phyloP scores from a whole-genome alignment of 345 rosid species.

The Eucalyptus cloeziana region DNA sequence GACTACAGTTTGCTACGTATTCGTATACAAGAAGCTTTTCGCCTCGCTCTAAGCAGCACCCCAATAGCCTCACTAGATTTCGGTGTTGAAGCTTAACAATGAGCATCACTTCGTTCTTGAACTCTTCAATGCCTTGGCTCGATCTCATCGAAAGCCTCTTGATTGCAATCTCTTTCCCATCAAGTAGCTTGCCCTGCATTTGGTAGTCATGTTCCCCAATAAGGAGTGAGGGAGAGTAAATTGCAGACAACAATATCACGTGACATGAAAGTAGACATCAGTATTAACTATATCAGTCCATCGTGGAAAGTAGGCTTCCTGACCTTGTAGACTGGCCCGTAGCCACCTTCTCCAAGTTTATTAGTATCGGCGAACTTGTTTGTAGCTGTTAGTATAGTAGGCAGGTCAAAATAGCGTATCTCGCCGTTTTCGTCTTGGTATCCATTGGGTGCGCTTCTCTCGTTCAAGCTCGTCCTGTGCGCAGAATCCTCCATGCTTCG shows the following conservation, averaged over 20 bases:
- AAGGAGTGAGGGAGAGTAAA: background rate
- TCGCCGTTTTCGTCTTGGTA: conserved; percentile 8
- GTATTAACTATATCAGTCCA: background rate
- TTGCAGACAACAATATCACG: background rate
- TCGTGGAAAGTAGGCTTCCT: background rate
- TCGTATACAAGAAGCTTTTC: conserved; percentile 42
- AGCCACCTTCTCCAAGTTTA: conserved; percentile 49
- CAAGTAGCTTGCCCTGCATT: conserved; percentile 24
- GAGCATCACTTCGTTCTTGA: conserved; percentile 19
- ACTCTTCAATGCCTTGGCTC: conserved; percentile 22
- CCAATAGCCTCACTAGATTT: conserved; percentile 42
- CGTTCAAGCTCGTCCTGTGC: background rate
- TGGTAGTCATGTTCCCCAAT: background rate
- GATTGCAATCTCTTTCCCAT: conserved; percentile 32
- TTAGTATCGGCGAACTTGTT: conserved; percentile 26
- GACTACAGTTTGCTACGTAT: conserved; percentile 37
- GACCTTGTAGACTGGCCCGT: conserved; percentile 7
- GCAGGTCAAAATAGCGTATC: background rate
- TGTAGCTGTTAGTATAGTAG: conserved; percentile 14
- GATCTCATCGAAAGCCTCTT: conserved; percentile 42
- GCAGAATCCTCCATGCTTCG: background rate
- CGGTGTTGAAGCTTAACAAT: conserved; percentile 44
- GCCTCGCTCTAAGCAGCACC: conserved; percentile 29
- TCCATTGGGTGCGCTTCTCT: background rate
- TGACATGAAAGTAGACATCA: background rate